Conservation (phyloP, 495 filamentous ascomycete species). For the Aspergillus sparsus region DNA sequence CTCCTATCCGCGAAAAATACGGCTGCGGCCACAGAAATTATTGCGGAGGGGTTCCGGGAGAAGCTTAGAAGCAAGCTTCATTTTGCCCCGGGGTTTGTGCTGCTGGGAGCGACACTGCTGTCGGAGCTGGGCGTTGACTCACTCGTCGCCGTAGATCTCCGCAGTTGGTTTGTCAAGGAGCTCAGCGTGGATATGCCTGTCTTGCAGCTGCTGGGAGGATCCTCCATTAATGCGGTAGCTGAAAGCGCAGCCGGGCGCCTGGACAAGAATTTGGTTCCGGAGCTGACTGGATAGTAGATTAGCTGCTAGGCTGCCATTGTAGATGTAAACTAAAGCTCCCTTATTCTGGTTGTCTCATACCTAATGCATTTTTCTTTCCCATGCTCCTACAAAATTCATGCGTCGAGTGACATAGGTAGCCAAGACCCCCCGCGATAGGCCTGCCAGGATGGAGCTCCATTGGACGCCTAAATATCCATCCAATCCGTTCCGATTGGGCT, state of each 20-base stretch:
- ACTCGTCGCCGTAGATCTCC: constrained; percentile 37
- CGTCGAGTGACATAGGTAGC: no score
- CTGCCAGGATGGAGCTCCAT: no score
- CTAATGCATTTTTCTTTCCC: no score
- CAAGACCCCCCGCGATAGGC: no score
- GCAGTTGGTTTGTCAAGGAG: constrained; percentile 40
- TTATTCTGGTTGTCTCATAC: no score
- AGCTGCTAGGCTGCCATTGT: background rate
- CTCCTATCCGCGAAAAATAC: background rate
- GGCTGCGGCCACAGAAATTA: background rate
- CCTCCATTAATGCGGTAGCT: constrained; percentile 14
- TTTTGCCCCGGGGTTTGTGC: background rate
- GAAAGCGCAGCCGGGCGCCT: constrained; percentile 4
- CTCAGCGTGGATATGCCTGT: constrained; percentile 48
- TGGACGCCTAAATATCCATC: no score
- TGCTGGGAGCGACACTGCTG: constrained; percentile 6
- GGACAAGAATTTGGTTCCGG: background rate
- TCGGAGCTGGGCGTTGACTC: constrained; percentile 43
- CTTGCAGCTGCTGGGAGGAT: constrained; percentile 48
- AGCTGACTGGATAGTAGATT: background rate
- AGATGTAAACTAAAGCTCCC: no score
- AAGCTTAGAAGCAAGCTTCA: constrained; percentile 8
- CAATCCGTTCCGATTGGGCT: no score
- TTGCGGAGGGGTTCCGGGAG: constrained; percentile 3
- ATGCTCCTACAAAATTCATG: no score